Base-by-base conservation (phyloP, 305 asterid genomes). In the Withania somnifera region DNA sequence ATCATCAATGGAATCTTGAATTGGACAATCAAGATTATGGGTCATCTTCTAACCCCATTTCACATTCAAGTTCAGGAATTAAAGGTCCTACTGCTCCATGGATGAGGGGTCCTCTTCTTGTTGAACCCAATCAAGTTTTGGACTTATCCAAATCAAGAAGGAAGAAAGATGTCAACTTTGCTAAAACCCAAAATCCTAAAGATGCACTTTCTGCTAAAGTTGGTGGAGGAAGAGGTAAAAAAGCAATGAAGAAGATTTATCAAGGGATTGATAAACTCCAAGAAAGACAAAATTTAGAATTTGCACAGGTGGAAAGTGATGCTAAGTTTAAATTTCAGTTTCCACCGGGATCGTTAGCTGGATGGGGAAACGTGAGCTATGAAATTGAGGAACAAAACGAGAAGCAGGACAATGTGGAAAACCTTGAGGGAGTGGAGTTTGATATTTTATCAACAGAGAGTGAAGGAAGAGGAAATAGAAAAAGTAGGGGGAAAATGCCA, bases 51-150 rank as follows among this genome's bases (percentile, higher is more conserved):
- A 61, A 61, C 86, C 83, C 77, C 83, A 15, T 63, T 82, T 57
- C 87, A 58, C 88, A 26, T 84, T 86, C 89, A 64, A 82, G 81
- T 77, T 86, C 91, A 58, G 76, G 82, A 67, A 61, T 88, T 78
- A 92, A 90, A 87, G 95, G 92, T 3, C 98, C 95, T 77, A 96
- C 94, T 50, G 95, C 99, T 82, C 99, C 99, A 60, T 94, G 99
- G 99, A 94, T 94, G 97, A 91, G 84, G 84, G 90, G 87, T 42
- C 93, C 95, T 60, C 97, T 94, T 13, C 85, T 88, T 24, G 90
- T 96, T 45, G 90, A 91, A 87, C 89, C 91, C 83, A 85, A 82
- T 60, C 92, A 93, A 82, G 86, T 93, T 7, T 40, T 94, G 87
- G 85, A 91, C 67, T 80, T 90, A 68, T 78, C 78, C 64, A 91